Evolutionary conservation across 257 asterid genomes (phyloP).

Genomic region (Rauvolfia tetraphylla): DNA sequence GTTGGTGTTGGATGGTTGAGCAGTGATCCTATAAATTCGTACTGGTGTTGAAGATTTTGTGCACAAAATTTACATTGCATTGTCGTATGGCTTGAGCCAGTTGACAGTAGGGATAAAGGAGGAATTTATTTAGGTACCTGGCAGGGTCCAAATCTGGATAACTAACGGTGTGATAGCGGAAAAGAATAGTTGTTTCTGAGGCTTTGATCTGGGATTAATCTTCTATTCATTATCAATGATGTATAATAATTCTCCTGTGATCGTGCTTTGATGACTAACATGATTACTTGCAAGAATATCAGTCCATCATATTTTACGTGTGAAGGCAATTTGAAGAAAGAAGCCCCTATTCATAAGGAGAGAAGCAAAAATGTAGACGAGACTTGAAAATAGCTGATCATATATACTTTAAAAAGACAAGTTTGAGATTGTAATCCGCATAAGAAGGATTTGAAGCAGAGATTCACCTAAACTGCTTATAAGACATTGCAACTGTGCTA

Average conservation of each 20-base stretch:
- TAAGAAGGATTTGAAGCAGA: no score
- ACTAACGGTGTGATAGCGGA: background rate
- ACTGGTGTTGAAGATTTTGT: no score
- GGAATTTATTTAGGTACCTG: background rate
- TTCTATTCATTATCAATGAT: background rate
- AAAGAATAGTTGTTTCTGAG: background rate
- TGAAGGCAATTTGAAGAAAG: background rate
- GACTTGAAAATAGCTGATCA: background rate
- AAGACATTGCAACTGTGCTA: background rate
- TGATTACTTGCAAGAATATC: background rate
- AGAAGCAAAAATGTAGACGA: background rate
- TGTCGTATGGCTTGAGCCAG: background rate
- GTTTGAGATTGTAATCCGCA: background rate
- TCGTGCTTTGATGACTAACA: background rate
- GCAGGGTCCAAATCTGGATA: background rate
- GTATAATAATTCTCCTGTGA: background rate
- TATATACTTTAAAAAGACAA: background rate
- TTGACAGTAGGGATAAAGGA: background rate
- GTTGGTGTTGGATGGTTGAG: background rate
- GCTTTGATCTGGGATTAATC: background rate
- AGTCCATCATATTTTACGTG: background rate
- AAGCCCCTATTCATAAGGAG: background rate
- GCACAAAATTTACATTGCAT: background rate
- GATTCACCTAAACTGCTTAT: background rate
- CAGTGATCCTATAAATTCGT: background rate